A percentile compares a stretch with the other conserved stretches of the same genome.
Evolutionary conservation across 768 basidiomycete species (phyloP).

Genomic region (Hygrophorus russula): DNA sequence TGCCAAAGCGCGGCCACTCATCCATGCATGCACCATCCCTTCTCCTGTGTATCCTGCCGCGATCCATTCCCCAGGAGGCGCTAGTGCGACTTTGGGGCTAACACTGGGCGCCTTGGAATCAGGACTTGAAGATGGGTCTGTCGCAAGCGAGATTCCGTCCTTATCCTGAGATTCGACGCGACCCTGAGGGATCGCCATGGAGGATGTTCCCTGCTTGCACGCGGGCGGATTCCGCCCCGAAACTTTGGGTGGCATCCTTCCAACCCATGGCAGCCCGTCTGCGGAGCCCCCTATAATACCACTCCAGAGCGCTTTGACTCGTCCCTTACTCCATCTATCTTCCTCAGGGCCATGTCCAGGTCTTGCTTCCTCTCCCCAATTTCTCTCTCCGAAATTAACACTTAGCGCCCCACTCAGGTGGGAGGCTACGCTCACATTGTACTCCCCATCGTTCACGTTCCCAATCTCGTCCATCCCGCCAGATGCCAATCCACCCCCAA

Average conservation of each 20-base stretch:
- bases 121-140: too few relatives aligned
- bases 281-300: conserved; percentile 53
- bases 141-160: background rate
- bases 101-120: background rate
- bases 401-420: conserved; percentile 31
- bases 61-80: conserved; percentile 56
- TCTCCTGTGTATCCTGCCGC: conserved; percentile 63
- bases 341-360: conserved; percentile 11
- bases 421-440: conserved; percentile 16
- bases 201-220: background rate
- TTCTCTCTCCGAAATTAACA: conserved; percentile 39
- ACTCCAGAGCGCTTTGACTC: conserved; percentile 50
- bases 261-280: conserved; percentile 62
- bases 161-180: background rate
- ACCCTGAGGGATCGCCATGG: background rate
- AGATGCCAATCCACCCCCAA: conserved; percentile 35
- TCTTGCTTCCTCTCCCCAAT: conserved; percentile 22
- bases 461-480: conserved; percentile 41
- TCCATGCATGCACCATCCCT: conserved; percentile 65
- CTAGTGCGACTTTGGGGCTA: conserved; percentile 7
- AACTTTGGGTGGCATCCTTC: conserved; percentile 40
- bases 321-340: conserved; percentile 18
- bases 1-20: conserved; percentile 47
- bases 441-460: conserved; percentile 24
- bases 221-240: conserved; percentile 26